Conservation (phyloP, 202 grass and related monocot genomes). For the Dendrocalamus latiflorus region DNA sequence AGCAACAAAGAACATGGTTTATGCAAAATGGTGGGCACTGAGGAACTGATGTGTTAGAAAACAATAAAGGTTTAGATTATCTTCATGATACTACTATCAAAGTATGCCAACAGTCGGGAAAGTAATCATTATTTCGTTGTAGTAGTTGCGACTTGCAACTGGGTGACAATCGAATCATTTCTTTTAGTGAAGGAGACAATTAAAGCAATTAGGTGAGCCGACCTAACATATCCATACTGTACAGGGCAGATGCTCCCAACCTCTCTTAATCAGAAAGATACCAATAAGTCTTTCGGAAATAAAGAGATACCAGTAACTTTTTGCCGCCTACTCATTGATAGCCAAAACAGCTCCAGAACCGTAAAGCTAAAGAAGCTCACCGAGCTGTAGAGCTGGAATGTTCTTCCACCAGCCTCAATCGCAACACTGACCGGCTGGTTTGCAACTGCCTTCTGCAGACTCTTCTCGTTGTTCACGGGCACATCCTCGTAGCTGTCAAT, state of each 20-base stretch:
- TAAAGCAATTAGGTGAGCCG: constrained; percentile 10
- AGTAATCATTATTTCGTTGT: not conserved
- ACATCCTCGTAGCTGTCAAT: constrained; percentile 79
- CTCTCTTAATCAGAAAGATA: not conserved
- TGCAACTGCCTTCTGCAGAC: constrained; percentile 69
- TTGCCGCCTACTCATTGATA: not conserved
- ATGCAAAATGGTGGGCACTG: not conserved
- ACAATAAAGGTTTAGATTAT: not conserved
- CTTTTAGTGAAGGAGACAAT: not conserved
- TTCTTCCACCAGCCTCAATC: constrained; percentile 53
- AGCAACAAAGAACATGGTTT: constrained; percentile 8
- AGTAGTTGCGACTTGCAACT: not conserved
- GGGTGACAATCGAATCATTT: constrained; percentile 3
- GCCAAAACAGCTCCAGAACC: not conserved
- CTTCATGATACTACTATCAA: not conserved
- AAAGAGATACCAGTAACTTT: not conserved
- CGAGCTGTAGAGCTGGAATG: constrained; percentile 65
- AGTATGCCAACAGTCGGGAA: not conserved
- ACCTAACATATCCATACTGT: constrained; percentile 4
- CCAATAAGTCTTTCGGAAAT: not conserved
- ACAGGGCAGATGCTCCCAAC: not conserved
- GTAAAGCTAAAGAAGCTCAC: constrained; percentile 30
- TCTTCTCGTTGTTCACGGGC: constrained; percentile 43
- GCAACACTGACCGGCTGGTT: constrained; percentile 75
- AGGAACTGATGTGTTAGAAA: not conserved